phyloP scores from a whole-genome alignment of 345 rosid species.

The Aurinia saxatilis region DNA sequence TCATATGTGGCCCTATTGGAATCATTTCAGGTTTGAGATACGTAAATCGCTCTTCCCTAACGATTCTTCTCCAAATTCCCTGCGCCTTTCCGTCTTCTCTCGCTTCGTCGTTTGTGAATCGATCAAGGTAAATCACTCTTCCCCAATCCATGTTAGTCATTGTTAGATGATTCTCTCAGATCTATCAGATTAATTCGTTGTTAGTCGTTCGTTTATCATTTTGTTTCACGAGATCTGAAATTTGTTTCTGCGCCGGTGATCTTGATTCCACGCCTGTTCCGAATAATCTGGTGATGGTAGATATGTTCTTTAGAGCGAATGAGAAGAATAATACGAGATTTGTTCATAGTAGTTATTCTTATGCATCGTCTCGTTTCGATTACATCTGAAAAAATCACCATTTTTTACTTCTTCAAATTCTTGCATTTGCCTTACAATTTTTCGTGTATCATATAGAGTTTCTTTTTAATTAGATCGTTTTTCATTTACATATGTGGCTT shows the following conservation, averaged over 20 bases:
- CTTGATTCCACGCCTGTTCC: not conserved
- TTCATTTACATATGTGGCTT: not conserved
- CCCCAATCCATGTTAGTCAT: too few species aligned
- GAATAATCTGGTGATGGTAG: not conserved
- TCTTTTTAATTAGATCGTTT: too few species aligned
- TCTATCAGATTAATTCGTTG: not conserved
- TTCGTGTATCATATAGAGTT: not conserved
- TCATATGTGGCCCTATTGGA: not conserved
- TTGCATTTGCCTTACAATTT: not conserved
- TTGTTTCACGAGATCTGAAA: not conserved
- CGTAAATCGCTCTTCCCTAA: not conserved
- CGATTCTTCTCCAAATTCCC: not conserved
- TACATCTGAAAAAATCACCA: not conserved
- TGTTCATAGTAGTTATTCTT: not conserved
- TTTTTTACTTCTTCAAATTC: not conserved
- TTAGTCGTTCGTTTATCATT: not conserved
- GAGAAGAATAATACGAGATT: not conserved
- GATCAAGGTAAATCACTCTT: slow-evolving; percentile 15
- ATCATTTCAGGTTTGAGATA: not conserved
- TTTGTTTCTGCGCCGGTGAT: not conserved
- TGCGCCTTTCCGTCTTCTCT: not conserved
- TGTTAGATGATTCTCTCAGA: not conserved
- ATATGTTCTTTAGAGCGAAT: not conserved
- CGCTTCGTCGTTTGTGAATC: slow-evolving; percentile 10
- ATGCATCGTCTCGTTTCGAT: not conserved